Percentiles rank a stretch among this genome's conserved stretches.
These are phyloP conservation scores for Vitis hybrid DNA, from an alignment of 177 flowering plant species.

Conservation along the genomic window DNA sequence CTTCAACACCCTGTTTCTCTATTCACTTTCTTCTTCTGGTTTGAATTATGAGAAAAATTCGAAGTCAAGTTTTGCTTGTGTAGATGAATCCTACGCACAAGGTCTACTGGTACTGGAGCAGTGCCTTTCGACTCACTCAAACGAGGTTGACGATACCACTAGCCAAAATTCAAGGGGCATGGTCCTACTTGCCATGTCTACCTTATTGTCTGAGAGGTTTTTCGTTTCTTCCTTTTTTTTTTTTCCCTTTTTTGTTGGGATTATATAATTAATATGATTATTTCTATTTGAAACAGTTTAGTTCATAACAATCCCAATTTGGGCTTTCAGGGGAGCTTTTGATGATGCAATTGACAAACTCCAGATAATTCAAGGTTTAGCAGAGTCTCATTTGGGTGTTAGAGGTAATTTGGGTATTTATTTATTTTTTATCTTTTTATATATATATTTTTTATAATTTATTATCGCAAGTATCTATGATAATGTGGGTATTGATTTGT, in stretches of 20 bases:
- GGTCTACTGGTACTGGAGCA: slow-evolving; percentile 76
- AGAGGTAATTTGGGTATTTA: slow-evolving; percentile 42
- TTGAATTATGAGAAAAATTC: neutral
- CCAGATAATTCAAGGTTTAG: slow-evolving; percentile 39
- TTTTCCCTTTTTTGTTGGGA: neutral
- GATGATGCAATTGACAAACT: slow-evolving; percentile 65
- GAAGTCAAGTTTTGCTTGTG: neutral
- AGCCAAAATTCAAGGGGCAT: slow-evolving; percentile 46
- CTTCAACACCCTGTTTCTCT: neutral
- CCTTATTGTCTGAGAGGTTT: slow-evolving; percentile 67
- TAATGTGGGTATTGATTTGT: slow-evolving; percentile 3
- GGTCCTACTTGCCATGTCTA: slow-evolving; percentile 76
- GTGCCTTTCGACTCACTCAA: slow-evolving; percentile 56
- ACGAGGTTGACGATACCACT: slow-evolving; percentile 25
- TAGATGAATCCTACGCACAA: slow-evolving; percentile 74
- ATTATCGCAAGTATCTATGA: neutral
- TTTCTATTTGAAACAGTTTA: neutral
- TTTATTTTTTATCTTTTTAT: neutral
- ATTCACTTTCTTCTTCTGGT: neutral
- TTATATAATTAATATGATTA: neutral
- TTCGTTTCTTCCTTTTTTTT: neutral
- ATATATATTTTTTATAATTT: neutral
- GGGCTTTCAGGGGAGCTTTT: slow-evolving; percentile 51
- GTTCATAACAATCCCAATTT: neutral
- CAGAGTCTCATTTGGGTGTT: slow-evolving; percentile 40